Evolutionary conservation across 345 rosid species (phyloP).

Genomic region (Ceriops decandra): DNA sequence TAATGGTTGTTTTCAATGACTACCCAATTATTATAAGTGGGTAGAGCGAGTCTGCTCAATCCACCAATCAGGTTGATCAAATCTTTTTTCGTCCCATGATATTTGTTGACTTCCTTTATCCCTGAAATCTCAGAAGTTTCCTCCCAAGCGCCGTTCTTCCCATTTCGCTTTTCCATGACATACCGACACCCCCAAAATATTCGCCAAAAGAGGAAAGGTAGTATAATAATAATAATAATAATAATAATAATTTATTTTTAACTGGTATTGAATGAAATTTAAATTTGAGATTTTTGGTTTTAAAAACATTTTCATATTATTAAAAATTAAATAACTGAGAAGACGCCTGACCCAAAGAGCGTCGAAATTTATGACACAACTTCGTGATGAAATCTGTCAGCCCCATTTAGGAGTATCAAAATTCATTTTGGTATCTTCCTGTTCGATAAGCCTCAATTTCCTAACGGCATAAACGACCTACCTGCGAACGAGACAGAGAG

Average conservation of each 20-base stretch:
- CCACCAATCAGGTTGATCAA: conserved; percentile 13
- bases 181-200: too few relatives aligned
- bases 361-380: conserved; percentile 41
- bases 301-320: not conserved
- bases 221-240: too few relatives aligned
- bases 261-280: too few relatives aligned
- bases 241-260: too few relatives aligned
- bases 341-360: not conserved
- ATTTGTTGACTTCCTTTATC: conserved; percentile 8
- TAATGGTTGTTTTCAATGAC: not conserved
- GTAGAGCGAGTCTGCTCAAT: not conserved
- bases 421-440: conserved; percentile 5
- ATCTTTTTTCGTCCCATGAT: not conserved
- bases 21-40: conserved; percentile 3
- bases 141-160: not conserved
- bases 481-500: not conserved
- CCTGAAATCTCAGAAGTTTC: conserved; percentile 47
- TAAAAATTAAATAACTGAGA: not conserved
- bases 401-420: conserved; percentile 9
- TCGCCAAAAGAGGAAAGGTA: not conserved
- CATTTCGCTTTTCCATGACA: not conserved
- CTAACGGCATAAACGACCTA: conserved; percentile 24
- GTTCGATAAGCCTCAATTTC: not conserved
- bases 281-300: too few relatives aligned
- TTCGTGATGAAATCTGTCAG: conserved; percentile 7